Percentiles rank a stretch among this genome's conserved stretches.
These are phyloP conservation scores for Danielia oregonensis DNA, from an alignment of 805 yeast genomes.

Conservation along the genomic window DNA sequence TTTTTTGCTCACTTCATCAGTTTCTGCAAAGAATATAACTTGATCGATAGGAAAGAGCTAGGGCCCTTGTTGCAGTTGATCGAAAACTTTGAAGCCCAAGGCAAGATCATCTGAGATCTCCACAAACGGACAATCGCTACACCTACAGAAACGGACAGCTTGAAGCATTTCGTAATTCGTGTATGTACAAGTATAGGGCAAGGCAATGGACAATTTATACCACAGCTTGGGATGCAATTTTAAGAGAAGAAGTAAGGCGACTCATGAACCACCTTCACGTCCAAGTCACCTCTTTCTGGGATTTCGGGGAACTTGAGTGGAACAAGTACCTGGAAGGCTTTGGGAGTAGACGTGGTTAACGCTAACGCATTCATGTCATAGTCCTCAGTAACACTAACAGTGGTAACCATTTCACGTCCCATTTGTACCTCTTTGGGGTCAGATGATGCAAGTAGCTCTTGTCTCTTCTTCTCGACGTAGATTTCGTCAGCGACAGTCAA, in stretches of 20 bases:
- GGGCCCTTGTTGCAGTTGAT: conserved; percentile 76
- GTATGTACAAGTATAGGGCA: background rate
- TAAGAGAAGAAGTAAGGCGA: conserved; percentile 76
- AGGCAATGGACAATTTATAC: background rate
- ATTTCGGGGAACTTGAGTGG: conserved; percentile 70
- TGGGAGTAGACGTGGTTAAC: conserved; percentile 18
- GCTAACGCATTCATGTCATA: conserved; percentile 24
- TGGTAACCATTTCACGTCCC: conserved; percentile 61
- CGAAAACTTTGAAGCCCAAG: conserved; percentile 78
- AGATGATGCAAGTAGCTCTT: conserved; percentile 47
- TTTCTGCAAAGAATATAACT: conserved; percentile 76
- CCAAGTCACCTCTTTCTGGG: conserved; percentile 81
- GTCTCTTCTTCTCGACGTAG: conserved; percentile 62
- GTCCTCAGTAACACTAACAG: conserved; percentile 54
- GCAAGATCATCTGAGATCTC: conserved; percentile 60
- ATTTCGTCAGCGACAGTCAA: conserved; percentile 72
- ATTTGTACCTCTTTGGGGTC: conserved; percentile 45
- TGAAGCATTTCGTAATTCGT: too few species aligned
- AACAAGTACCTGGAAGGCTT: conserved; percentile 46
- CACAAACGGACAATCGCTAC: too few species aligned
- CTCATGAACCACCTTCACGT: conserved; percentile 65
- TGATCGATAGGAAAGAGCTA: conserved; percentile 75
- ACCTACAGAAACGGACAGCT: too few species aligned
- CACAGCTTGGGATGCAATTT: too few species aligned
- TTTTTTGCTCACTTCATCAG: conserved; percentile 92